These are phyloP conservation scores for Chytridiales sp. DNA, from an alignment of 371 early-diverging fungal species.

Conservation along the genomic window DNA sequence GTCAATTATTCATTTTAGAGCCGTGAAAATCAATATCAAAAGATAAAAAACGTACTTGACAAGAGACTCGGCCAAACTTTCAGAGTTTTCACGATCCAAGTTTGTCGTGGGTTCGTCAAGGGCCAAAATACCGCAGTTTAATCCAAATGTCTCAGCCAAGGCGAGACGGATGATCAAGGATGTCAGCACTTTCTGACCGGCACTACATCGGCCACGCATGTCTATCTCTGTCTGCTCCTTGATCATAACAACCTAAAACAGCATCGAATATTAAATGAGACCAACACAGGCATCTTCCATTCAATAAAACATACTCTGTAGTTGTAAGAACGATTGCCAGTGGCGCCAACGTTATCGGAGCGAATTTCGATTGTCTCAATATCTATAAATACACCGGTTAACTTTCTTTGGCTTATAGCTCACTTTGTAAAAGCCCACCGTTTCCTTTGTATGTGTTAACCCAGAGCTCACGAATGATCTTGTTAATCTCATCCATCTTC, in stretches of 20 bases:
- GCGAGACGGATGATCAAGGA: constrained; percentile 98
- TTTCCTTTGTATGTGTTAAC: constrained; percentile 94
- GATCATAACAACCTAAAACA: constrained; percentile 88
- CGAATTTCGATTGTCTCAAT: constrained; percentile 96
- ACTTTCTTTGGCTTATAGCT: background rate
- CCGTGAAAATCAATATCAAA: background rate
- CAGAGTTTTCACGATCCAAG: constrained; percentile 93
- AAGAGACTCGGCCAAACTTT: constrained; percentile 86
- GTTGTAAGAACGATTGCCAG: constrained; percentile 76
- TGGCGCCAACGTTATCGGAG: constrained; percentile 76
- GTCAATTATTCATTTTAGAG: background rate
- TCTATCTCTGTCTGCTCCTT: constrained; percentile 90
- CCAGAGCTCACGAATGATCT: constrained; percentile 97
- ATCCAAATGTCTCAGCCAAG: constrained; percentile 94
- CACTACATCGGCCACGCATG: constrained; percentile 96
- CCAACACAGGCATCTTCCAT: too few species aligned
- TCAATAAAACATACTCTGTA: constrained; percentile 70
- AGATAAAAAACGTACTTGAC: constrained; percentile 53
- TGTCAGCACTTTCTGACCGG: constrained; percentile 98
- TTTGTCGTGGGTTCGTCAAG: constrained; percentile 99
- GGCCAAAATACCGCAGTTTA: constrained; percentile 95
- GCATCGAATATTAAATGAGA: background rate
- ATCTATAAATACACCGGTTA: constrained; percentile 51
- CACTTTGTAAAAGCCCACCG: constrained; percentile 66
- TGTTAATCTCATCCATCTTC: constrained; percentile 98